These are phyloP conservation scores for Botryobasidium botryosum DNA, from an alignment of 768 basidiomycete genomes.

Conservation along the genomic window DNA sequence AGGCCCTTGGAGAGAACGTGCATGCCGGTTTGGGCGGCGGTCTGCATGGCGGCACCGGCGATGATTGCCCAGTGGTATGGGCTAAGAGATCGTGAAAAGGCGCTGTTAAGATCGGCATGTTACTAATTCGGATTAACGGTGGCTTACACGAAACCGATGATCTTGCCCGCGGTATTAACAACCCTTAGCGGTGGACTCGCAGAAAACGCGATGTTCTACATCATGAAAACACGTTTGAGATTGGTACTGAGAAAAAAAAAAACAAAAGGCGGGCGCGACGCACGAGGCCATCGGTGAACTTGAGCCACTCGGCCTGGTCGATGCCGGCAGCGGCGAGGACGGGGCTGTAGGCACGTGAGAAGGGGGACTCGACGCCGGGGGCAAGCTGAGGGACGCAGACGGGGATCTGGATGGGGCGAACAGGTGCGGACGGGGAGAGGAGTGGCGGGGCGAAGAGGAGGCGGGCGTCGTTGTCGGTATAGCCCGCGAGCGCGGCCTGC, in stretches of 20 bases:
- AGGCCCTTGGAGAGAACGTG: constrained; percentile 7
- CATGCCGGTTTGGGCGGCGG: constrained; percentile 1
- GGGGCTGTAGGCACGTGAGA: constrained; percentile 1
- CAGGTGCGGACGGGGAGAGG: background rate
- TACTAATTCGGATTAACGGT: background rate
- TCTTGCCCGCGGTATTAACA: constrained; percentile 4
- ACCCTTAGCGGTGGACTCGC: constrained; percentile 8
- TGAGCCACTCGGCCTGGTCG: constrained; percentile 5
- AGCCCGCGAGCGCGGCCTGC: background rate
- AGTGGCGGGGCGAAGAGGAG: background rate
- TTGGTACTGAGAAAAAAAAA: background rate
- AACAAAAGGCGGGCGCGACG: background rate
- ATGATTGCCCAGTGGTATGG: constrained; percentile 6
- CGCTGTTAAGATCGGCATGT: background rate
- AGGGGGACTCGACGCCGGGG: background rate
- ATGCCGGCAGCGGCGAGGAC: background rate
- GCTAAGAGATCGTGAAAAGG: background rate
- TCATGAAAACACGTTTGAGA: background rate
- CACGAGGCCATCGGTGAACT: constrained; percentile 6
- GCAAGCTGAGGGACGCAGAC: constrained; percentile 1
- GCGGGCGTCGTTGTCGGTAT: constrained; percentile 4
- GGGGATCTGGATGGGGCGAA: background rate
- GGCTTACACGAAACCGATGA: constrained; percentile 9
- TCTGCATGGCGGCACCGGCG: background rate
- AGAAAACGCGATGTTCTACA: constrained; percentile 3